A percentile compares a stretch with the other conserved stretches of the same genome.
Evolutionary conservation across 768 basidiomycete genomes (phyloP).

Genomic region (Nidularia pulvinata): DNA sequence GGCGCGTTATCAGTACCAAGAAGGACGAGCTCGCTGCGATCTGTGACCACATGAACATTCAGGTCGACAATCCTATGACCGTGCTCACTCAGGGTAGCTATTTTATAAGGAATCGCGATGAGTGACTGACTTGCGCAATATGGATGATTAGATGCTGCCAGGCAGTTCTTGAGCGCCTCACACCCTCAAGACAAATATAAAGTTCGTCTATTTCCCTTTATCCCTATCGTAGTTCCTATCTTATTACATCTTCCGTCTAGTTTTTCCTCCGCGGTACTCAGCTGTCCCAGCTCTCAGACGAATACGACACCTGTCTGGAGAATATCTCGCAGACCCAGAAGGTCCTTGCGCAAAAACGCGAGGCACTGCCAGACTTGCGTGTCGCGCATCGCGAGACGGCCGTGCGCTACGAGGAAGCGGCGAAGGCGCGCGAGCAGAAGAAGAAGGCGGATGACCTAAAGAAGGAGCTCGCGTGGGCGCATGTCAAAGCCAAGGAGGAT

Average conservation of each 20-base stretch:
- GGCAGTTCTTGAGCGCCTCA: slow-evolving; percentile 86
- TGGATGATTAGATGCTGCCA: slow-evolving; percentile 49
- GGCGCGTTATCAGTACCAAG: slow-evolving; percentile 69
- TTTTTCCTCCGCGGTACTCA: slow-evolving; percentile 96
- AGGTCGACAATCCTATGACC: slow-evolving; percentile 96
- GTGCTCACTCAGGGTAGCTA: slow-evolving; percentile 80
- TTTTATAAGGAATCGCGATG: not conserved
- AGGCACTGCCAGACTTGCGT: slow-evolving; percentile 78
- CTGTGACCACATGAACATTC: slow-evolving; percentile 95
- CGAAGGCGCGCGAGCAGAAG: slow-evolving; percentile 71
- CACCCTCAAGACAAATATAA: slow-evolving; percentile 87
- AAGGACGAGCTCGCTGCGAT: slow-evolving; percentile 87
- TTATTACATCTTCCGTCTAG: slow-evolving; percentile 30
- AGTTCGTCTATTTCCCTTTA: slow-evolving; percentile 36
- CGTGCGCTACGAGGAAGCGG: slow-evolving; percentile 68
- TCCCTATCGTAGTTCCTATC: not conserved
- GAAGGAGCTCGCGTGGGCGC: slow-evolving; percentile 87
- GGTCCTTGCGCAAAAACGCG: slow-evolving; percentile 68
- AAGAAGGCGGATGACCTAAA: slow-evolving; percentile 69
- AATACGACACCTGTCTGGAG: slow-evolving; percentile 77
- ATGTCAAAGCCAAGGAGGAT: slow-evolving; percentile 69
- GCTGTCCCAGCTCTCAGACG: slow-evolving; percentile 82
- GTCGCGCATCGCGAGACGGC: slow-evolving; percentile 55
- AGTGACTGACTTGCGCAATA: slow-evolving; percentile 18
- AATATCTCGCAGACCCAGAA: slow-evolving; percentile 73